These are phyloP conservation scores for Mediolabrus comicus DNA, from an alignment of 108 stramenopile genomes.

Conservation along the genomic window DNA sequence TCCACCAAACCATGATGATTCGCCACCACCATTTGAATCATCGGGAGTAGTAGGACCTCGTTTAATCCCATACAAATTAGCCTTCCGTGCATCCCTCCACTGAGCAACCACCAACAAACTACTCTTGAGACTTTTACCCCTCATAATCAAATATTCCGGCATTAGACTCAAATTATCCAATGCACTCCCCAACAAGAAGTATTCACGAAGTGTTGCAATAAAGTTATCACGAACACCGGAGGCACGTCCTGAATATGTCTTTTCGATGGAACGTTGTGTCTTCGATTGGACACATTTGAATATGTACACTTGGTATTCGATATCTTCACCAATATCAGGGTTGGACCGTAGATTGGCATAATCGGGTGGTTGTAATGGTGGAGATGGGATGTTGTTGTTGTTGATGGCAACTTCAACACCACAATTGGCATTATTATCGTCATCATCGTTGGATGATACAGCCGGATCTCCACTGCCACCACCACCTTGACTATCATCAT, in stretches of 20 bases:
- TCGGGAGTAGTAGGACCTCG: neutral
- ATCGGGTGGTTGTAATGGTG: neutral
- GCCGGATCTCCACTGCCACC: neutral
- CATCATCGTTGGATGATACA: neutral
- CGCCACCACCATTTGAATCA: neutral
- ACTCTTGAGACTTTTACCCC: slow-evolving; percentile 49
- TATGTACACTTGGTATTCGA: slow-evolving; percentile 35
- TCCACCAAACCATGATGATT: slow-evolving; percentile 16
- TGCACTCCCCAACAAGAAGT: slow-evolving; percentile 51
- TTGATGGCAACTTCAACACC: too few relatives aligned
- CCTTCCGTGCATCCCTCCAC: slow-evolving; percentile 48
- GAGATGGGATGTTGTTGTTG: too few relatives aligned
- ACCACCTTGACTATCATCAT: neutral
- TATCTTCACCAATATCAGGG: slow-evolving; percentile 30
- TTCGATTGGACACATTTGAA: slow-evolving; percentile 40
- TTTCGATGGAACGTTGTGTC: slow-evolving; percentile 39
- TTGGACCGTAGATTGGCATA: neutral
- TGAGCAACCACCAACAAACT: slow-evolving; percentile 55
- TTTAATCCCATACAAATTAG: slow-evolving; percentile 3
- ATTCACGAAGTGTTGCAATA: slow-evolving; percentile 46
- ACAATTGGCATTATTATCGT: too few relatives aligned
- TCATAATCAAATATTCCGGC: slow-evolving; percentile 50
- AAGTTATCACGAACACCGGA: slow-evolving; percentile 43
- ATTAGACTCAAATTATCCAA: slow-evolving; percentile 60
- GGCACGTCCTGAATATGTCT: slow-evolving; percentile 28